Conservation (phyloP, 1,284 basidiomycete species). For the Ustilago sp. region DNA sequence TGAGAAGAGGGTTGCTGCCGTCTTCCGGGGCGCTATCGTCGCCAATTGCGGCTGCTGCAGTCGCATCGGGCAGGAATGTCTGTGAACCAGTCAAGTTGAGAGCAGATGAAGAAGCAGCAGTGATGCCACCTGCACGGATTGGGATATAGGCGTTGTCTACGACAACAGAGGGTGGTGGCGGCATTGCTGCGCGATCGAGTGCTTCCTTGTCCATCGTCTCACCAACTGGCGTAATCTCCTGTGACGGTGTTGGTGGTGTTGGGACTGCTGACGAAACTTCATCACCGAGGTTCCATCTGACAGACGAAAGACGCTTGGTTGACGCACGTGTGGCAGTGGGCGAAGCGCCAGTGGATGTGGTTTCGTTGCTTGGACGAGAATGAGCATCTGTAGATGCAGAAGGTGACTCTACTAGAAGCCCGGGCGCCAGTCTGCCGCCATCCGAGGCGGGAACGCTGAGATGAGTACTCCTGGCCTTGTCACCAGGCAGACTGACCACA, state of each 20-base stretch:
- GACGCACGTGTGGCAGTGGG: conserved; percentile 8
- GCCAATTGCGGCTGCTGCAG: not conserved
- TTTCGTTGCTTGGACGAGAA: conserved; percentile 20
- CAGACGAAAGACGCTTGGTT: conserved; percentile 33
- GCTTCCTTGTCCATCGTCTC: conserved; percentile 17
- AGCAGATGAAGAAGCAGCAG: conserved; percentile 24
- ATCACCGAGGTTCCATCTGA: conserved; percentile 40
- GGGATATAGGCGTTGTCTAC: conserved; percentile 43
- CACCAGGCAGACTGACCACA: conserved; percentile 2
- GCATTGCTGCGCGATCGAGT: conserved; percentile 35
- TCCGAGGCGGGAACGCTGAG: conserved; percentile 18
- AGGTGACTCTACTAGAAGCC: conserved; percentile 31
- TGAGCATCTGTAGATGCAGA: conserved; percentile 26
- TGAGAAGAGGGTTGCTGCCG: conserved; percentile 6
- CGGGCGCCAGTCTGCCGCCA: conserved; percentile 11
- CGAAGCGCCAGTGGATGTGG: not conserved
- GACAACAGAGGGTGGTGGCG: conserved; percentile 39
- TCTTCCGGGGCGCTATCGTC: not conserved
- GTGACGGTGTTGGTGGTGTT: conserved; percentile 2
- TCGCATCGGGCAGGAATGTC: not conserved
- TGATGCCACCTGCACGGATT: conserved; percentile 38
- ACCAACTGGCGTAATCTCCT: conserved; percentile 16
- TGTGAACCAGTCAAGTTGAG: conserved; percentile 5
- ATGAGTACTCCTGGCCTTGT: conserved; percentile 10
- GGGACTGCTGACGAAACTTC: not conserved